phyloP scores from a whole-genome alignment of 73 alveolate species.

The Paramecium biaurelia region DNA sequence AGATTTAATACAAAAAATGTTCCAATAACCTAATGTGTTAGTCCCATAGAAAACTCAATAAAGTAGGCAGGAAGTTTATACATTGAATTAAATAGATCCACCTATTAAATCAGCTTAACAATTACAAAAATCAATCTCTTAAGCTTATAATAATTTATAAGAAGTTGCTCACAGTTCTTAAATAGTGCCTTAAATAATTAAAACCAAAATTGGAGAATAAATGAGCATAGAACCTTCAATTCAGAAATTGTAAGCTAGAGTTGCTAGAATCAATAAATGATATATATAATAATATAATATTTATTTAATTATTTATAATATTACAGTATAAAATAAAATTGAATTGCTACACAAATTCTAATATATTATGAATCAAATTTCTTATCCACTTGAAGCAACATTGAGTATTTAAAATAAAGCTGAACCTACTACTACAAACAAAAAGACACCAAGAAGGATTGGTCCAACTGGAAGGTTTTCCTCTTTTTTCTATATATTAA shows the following conservation, averaged over 20 bases:
- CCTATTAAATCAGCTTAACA: background rate
- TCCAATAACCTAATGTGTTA: background rate
- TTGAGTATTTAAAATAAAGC: constrained; percentile 77
- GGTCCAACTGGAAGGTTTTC: constrained; percentile 86
- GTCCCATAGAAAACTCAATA: background rate
- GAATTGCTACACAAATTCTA: background rate
- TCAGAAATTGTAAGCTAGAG: background rate
- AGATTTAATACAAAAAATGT: background rate
- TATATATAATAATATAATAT: background rate
- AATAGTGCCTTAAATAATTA: background rate
- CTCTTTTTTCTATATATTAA: constrained; percentile 69
- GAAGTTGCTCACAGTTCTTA: background rate
- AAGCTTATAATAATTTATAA: background rate
- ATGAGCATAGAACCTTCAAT: background rate
- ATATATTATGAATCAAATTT: background rate
- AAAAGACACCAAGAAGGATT: constrained; percentile 78
- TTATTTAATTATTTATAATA: background rate
- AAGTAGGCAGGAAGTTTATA: background rate
- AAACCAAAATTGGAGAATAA: background rate
- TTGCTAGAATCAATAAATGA: background rate
- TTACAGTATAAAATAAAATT: no score
- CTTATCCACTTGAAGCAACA: constrained; percentile 51
- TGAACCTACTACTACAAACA: constrained; percentile 82
- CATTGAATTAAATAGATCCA: background rate
- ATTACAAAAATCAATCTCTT: background rate